Evolutionary conservation across 2,329 filamentous ascomycete species (phyloP).

Genomic region (Paraphoma chrysanthemicola): DNA sequence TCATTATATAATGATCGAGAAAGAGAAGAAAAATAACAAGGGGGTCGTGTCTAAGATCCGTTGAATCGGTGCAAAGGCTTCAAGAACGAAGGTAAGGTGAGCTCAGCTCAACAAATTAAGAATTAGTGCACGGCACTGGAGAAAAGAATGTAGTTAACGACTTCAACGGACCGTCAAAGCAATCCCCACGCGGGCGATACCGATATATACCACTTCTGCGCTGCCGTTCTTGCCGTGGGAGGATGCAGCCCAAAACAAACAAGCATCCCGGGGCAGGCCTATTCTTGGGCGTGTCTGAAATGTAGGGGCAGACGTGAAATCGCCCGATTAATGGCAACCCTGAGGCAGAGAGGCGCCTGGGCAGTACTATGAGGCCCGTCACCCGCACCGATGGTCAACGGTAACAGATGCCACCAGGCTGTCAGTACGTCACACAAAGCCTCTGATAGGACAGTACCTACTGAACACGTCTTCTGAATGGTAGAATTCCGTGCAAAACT

Average conservation of each 20-base stretch:
- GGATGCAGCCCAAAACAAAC: conserved; percentile 15
- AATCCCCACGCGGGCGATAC: not conserved
- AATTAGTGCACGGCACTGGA: conserved; percentile 31
- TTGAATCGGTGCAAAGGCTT: conserved; percentile 4
- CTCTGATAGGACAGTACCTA: conserved; percentile 8
- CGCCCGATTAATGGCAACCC: conserved; percentile 12
- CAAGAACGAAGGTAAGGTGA: conserved; percentile 24
- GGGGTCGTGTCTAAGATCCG: not conserved
- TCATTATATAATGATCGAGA: conserved; percentile 22
- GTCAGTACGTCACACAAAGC: conserved; percentile 5
- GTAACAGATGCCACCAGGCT: conserved; percentile 9
- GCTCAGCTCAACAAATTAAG: conserved; percentile 31
- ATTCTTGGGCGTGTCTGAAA: conserved; percentile 23
- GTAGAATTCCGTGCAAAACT: not conserved
- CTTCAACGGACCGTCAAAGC: no score
- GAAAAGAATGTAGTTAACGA: conserved; percentile 12
- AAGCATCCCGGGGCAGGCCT: conserved; percentile 7
- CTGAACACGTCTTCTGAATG: conserved; percentile 4
- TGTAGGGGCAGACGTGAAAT: conserved; percentile 7
- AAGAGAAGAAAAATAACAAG: no score
- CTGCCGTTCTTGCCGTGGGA: conserved; percentile 2
- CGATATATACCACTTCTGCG: conserved; percentile 15
- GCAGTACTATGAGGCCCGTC: conserved; percentile 9
- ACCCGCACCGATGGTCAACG: conserved; percentile 23
- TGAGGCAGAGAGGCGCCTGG: conserved; percentile 15